Evolutionary conservation across 495 filamentous ascomycete genomes (phyloP), one percentile per base, ranked within the genome.

Genomic region (Hypoxylon crocopeplum): DNA sequence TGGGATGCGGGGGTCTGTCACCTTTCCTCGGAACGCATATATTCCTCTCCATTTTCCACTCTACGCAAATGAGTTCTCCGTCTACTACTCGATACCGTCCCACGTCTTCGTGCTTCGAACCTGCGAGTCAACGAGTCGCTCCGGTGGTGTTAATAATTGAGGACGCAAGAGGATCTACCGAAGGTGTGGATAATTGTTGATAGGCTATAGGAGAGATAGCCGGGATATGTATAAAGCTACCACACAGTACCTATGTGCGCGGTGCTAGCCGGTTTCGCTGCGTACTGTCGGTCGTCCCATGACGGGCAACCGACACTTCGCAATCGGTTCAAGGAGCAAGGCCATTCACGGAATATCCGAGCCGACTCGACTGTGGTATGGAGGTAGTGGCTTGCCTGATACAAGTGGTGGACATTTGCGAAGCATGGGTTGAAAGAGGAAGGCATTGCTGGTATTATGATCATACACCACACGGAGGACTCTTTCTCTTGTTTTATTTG

Each of bases 1-100:
- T 71, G 69, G 70, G 61, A 68, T 66, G 68, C 68, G 24, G 68
- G 64, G 58, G 55, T 62, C 54, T 62, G 46, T 66, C 42, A 53
- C 59, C 62, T 70, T 66, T 57, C 37, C 56, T 64, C 58, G 59
- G 52, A 67, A 68, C 58, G 49, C 68, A 70, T 66, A 67, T 64
- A 70, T 56, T 64, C 41, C 47, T 57, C 17, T 56, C 56, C 33
- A 59, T 62, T 59, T 56, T 36, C 32, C 38, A 24, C 59, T 41
- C 41, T 52, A 49, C 55, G 33, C 44, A 25, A n/a, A 46, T 16
- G 11, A 51, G 15, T 38, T 25, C 13, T 47, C 34, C 10, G n/a
- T 34, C 30, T 13, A 25, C 37, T 16, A 20, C 30, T 37, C 47
- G 48, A 39, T 36, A 6, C 44, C 37, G 15, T n/a, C n/a, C n/a